These are phyloP conservation scores for Candida easanensis DNA, from an alignment of 805 yeast species.

Conservation along the genomic window DNA sequence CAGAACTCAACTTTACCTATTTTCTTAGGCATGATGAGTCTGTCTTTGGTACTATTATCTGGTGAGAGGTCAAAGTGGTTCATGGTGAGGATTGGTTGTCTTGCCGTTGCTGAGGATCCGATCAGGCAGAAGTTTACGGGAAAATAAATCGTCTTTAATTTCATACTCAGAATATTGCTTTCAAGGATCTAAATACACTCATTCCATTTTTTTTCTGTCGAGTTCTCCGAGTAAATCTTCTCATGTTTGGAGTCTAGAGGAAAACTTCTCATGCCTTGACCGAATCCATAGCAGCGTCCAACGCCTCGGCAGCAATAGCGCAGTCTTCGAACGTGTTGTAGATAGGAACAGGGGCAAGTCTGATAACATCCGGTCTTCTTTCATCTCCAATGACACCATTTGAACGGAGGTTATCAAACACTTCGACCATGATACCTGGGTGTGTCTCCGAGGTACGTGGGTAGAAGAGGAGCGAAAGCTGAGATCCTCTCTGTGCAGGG, in stretches of 20 bases:
- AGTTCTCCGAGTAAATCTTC: no score
- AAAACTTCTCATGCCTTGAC: no score
- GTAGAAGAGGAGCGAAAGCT: conserved; percentile 69
- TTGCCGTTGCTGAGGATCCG: neutral
- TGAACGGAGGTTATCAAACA: conserved; percentile 45
- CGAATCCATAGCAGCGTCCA: conserved; percentile 9
- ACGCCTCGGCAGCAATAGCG: conserved; percentile 3
- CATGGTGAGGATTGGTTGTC: neutral
- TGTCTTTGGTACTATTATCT: neutral
- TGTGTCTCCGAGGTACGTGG: conserved; percentile 38
- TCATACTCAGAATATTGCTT: no score
- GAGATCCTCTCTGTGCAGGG: conserved; percentile 68
- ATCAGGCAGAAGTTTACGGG: no score
- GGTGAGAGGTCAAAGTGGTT: neutral
- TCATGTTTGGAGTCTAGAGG: no score
- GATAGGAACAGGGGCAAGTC: conserved; percentile 84
- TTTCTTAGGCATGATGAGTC: neutral
- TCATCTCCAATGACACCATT: conserved; percentile 81
- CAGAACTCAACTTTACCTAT: neutral
- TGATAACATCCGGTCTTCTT: conserved; percentile 83
- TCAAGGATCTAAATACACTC: no score
- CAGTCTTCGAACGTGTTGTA: conserved; percentile 72
- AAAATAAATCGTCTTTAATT: no score
- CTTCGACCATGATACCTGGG: conserved; percentile 58
- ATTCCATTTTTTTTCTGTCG: no score